Percentiles rank a stretch among this genome's conserved stretches.
phyloP scores from a whole-genome alignment of 2,329 filamentous ascomycete species.

The Alternaria ventricosa region DNA sequence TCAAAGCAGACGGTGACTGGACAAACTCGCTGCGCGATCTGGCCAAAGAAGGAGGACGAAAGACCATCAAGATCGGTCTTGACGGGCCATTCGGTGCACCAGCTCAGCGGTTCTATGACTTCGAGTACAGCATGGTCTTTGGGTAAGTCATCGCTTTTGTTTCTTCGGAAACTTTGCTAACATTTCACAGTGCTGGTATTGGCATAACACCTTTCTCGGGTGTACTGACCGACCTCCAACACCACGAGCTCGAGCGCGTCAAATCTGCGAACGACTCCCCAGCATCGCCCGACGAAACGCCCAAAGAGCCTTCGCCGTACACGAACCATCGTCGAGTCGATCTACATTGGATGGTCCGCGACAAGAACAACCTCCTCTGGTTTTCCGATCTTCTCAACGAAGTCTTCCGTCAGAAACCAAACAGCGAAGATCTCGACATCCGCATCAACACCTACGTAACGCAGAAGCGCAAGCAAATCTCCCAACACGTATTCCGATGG shows the following conservation, averaged over 20 bases:
- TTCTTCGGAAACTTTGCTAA: neutral
- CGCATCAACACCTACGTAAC: slow-evolving; percentile 65
- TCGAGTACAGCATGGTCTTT: slow-evolving; percentile 62
- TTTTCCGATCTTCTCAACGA: slow-evolving; percentile 63
- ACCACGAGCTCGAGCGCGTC: slow-evolving; percentile 49
- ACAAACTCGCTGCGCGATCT: slow-evolving; percentile 56
- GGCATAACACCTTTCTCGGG: slow-evolving; percentile 66
- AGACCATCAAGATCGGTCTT: slow-evolving; percentile 58
- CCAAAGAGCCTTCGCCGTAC: slow-evolving; percentile 30
- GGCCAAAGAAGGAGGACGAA: slow-evolving; percentile 45
- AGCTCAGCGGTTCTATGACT: slow-evolving; percentile 65
- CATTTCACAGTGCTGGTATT: slow-evolving; percentile 55
- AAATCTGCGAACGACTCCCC: slow-evolving; percentile 20
- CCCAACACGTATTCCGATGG: slow-evolving; percentile 63
- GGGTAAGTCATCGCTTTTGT: slow-evolving; percentile 30
- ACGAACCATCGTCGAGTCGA: slow-evolving; percentile 59
- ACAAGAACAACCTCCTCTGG: slow-evolving; percentile 64
- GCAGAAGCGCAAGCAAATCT: slow-evolving; percentile 60
- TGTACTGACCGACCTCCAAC: slow-evolving; percentile 62
- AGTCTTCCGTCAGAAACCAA: slow-evolving; percentile 46
- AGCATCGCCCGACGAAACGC: slow-evolving; percentile 11
- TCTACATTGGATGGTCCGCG: slow-evolving; percentile 67
- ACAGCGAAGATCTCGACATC: slow-evolving; percentile 55
- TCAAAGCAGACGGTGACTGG: slow-evolving; percentile 67
- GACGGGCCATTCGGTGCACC: slow-evolving; percentile 66